phyloP scores from a whole-genome alignment of 2,329 filamentous ascomycete genomes.

The Escovopsis sp. region DNA sequence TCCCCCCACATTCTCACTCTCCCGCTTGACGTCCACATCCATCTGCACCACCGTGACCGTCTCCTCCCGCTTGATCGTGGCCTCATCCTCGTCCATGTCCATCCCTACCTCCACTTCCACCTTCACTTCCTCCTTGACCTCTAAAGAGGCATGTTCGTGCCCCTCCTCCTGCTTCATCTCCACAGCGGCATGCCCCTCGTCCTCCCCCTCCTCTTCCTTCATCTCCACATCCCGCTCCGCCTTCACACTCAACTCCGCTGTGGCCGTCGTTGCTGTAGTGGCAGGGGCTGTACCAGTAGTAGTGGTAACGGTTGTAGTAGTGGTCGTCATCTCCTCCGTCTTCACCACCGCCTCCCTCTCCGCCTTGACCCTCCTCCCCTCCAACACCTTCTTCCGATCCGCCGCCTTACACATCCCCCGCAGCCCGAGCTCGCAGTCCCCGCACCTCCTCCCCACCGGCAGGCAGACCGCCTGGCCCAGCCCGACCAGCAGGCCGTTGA shows the following conservation, averaged over 20 bases:
- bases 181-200: no score
- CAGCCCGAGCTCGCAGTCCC: conserved; percentile 68
- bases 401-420: conserved; percentile 62
- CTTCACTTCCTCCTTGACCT: background rate
- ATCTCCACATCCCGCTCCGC: conserved; percentile 5
- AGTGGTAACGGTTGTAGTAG: conserved; percentile 8
- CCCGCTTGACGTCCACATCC: no score
- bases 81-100: no score
- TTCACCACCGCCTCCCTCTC: conserved; percentile 10
- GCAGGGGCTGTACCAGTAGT: no score
- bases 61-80: no score
- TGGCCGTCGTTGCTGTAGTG: conserved; percentile 9
- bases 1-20: no score
- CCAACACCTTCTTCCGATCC: conserved; percentile 45
- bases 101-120: no score
- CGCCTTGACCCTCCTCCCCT: conserved; percentile 31
- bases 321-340: background rate
- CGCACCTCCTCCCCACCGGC: conserved; percentile 66
- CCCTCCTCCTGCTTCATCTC: conserved; percentile 1
- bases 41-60: no score
- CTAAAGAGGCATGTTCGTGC: no score
- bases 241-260: conserved; percentile 11
- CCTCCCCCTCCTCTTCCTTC: background rate
- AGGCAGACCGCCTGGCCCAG: conserved; percentile 77
- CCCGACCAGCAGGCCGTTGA: conserved; percentile 79